Conservation (phyloP, 2,329 filamentous ascomycete genomes). For the Magnaporthiopsis incrustans region DNA sequence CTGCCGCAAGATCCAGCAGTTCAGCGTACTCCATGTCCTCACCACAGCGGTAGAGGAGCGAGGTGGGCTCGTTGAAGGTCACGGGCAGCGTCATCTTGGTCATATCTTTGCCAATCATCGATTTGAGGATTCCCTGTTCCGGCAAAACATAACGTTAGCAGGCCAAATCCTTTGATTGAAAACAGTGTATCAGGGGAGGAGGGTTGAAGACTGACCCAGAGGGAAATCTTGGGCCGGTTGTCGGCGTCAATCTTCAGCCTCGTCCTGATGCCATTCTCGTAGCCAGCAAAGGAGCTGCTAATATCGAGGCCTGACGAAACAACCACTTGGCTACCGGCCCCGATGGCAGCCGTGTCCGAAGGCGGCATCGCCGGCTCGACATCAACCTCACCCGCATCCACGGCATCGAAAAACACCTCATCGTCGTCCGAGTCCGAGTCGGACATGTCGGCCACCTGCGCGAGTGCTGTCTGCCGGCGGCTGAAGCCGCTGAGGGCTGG, state of each 20-base stretch:
- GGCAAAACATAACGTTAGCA: not conserved
- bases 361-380: conserved; percentile 56
- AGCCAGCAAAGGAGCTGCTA: conserved; percentile 72
- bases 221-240: conserved; percentile 83
- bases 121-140: conserved; percentile 82
- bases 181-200: not conserved
- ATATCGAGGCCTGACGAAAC: conserved; percentile 52
- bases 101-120: conserved; percentile 99
- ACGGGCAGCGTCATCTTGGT: conserved; percentile 98
- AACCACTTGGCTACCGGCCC: conserved; percentile 36
- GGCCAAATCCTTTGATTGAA: not conserved
- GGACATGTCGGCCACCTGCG: conserved; percentile 65
- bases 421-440: conserved; percentile 76
- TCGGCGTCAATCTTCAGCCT: conserved; percentile 85
- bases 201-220: conserved; percentile 65
- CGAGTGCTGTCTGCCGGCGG: conserved; percentile 58
- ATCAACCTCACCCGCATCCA: conserved; percentile 87
- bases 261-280: conserved; percentile 78
- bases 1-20: conserved; percentile 79
- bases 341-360: conserved; percentile 27
- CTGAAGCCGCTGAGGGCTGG: conserved; percentile 31
- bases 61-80: conserved; percentile 97
- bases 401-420: conserved; percentile 85
- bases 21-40: conserved; percentile 99
- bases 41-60: conserved; percentile 84